Conservation (phyloP, 768 basidiomycete genomes). For the Phaeolepiota aurea region DNA sequence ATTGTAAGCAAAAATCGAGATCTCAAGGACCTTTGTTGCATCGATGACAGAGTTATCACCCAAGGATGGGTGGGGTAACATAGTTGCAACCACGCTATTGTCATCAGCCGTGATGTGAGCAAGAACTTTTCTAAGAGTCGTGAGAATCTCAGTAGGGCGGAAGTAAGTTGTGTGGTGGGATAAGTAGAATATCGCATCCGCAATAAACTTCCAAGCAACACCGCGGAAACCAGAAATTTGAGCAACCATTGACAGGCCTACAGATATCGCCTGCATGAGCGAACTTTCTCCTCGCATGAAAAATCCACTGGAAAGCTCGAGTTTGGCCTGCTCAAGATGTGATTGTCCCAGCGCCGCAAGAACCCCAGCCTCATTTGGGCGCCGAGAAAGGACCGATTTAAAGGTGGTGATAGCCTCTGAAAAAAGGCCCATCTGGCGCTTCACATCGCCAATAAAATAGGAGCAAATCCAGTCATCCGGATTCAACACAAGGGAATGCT, state of each 20-base stretch:
- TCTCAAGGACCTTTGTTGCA: conserved; percentile 32
- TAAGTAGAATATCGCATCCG: conserved; percentile 67
- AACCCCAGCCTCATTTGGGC: conserved; percentile 65
- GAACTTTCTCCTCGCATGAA: conserved; percentile 65
- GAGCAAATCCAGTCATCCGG: conserved; percentile 77
- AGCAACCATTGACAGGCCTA: conserved; percentile 40
- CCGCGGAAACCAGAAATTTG: conserved; percentile 55
- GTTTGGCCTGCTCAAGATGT: conserved; percentile 60
- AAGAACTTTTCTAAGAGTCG: conserved; percentile 22
- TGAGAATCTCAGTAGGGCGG: conserved; percentile 30
- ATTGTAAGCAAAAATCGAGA: conserved; percentile 52
- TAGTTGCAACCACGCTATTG: conserved; percentile 30
- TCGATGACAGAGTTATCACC: conserved; percentile 14
- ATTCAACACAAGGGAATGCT: conserved; percentile 62
- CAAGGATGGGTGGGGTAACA: conserved; percentile 25
- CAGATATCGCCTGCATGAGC: conserved; percentile 50
- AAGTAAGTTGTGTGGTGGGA: conserved; percentile 43
- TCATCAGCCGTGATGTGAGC: conserved; percentile 30
- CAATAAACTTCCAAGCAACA: conserved; percentile 77
- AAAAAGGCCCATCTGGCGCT: conserved; percentile 67
- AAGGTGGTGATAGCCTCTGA: conserved; percentile 68
- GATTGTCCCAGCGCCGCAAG: conserved; percentile 64
- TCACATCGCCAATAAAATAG: conserved; percentile 81
- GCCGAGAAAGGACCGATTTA: conserved; percentile 40
- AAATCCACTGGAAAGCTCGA: conserved; percentile 64